Base-by-base conservation (phyloP, 768 basidiomycete species). In the Candolleomyces eurysporus region DNA sequence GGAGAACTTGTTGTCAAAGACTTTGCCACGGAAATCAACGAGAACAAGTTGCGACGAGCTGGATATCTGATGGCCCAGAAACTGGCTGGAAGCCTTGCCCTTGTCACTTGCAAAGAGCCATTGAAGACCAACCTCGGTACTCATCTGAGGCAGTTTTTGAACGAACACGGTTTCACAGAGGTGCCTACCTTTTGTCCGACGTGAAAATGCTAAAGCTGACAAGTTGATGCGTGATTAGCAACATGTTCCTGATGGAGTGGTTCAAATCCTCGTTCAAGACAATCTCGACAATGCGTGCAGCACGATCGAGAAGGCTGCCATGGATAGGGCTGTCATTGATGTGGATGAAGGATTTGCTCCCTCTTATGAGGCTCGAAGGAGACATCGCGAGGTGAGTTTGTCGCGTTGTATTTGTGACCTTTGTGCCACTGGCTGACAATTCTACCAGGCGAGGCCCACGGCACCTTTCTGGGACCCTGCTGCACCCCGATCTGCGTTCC, bases 51-150 rank as follows among this genome's bases (percentile, higher is more conserved):
- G 68, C 89, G 94, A 39, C 89, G 89, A 67, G 94, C 97, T 26
- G 94, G 92, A 13, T 94, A 97, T 72, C 73, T 94, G 40, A 98
- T 98, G 96, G 96, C 95, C 2, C 94, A 94, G 75, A 96, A 94
- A 72, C 84, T 99, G 56, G 97, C 97, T 16, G 96, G 96, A 45
- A 96, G 92, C 66, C 84, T 99, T 52, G 97, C 97, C 26, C 78
- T 98, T 58, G 97, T 99, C 16, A 98, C 97, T 17, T 98, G 96
- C 82, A 98, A 98, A 72, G 97, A 99, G 68, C 96, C 96, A 1
- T 75, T 99, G 61, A 89, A 94, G 69, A 91, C 90, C 71, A 96
- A 97, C 73, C 87, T 98, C 68, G 88, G 90, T 17, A 89, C 84
- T 57, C 94, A 96, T 69, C 80, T 98, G 36, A 89, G 95, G n/a